Evolutionary conservation across 2,329 filamentous ascomycete species (phyloP), one percentile per base, ranked within the genome.

Genomic region (Fusarium metavorans): DNA sequence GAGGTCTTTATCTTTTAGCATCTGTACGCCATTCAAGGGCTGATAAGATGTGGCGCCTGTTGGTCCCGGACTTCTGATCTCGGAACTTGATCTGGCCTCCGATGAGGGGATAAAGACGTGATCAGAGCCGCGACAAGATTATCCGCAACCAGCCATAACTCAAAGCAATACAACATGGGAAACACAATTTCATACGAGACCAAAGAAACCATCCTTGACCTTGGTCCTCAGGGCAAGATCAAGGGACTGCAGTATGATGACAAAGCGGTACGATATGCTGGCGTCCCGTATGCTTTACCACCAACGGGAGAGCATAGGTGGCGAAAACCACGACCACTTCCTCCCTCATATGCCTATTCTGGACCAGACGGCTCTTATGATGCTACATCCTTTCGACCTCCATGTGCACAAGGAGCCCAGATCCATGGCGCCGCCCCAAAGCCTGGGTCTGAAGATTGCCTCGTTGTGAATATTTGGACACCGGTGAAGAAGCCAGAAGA

Each of bases 391-490:
- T 85, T 76, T 68, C 78, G 79, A 2, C 73, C 82, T 0, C 78
- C 85, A 1, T 87, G 85, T 64, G 83, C 84, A 4, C 85, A 87
- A 61, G 79, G 82, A 32, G 76, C 74, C 34, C 63, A 75, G 5
- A 57, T 80, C 5, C 73, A 75, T 6, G 76, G 80, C 13, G 77
- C 78, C 3, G 74, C 78, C n/a, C 70, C 72, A 3, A 78, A 73
- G 10, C 68, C 72, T 2, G 76, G 80, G 6, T 62, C 66, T 14
- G 86, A 87, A 63, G 85, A 87, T 72, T 87, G 85, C 58, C 74
- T 87, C 11, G 80, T 83, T 39, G 77, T 86, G 32, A 87, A 87
- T 63, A 85, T 87, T 39, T 87, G 85, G 85, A 84, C 84, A 0
- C 85, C 86, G 0, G 80, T 83, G 10, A 52, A 50, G 56, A 43